Percentiles rank a stretch among this genome's conserved stretches.
Evolutionary conservation across 1,284 basidiomycete genomes (phyloP).

Genomic region (Moesziomyces antarcticus): DNA sequence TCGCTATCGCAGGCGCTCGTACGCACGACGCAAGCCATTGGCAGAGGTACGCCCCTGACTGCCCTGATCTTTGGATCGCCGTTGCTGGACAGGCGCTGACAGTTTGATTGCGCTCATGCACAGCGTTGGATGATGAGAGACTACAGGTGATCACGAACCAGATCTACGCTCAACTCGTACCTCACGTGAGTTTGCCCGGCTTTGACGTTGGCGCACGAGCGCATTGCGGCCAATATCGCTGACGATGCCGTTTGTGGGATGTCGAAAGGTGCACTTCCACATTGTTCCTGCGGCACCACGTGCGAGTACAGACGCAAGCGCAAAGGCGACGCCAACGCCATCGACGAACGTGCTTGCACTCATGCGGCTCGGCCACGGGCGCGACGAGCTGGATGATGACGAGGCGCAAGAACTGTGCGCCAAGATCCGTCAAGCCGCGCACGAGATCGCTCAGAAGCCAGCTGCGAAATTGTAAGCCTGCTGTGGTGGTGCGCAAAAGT

Average conservation of each 20-base stretch:
- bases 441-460: slow-evolving; percentile 2
- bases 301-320: slow-evolving; percentile 21
- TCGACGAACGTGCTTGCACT: slow-evolving; percentile 27
- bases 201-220: background rate
- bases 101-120: background rate
- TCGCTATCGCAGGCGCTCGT: slow-evolving; percentile 39
- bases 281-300: slow-evolving; percentile 78
- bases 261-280: slow-evolving; percentile 80
- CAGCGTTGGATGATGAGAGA: slow-evolving; percentile 54
- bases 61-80: background rate
- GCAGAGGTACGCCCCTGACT: slow-evolving; percentile 29
- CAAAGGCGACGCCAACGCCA: slow-evolving; percentile 4
- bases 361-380: slow-evolving; percentile 49
- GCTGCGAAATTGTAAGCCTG: slow-evolving; percentile 26
- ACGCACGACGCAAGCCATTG: slow-evolving; percentile 36
- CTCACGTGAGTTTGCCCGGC: slow-evolving; percentile 73
- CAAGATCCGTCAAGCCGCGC: slow-evolving; percentile 28
- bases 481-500: background rate
- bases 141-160: slow-evolving; percentile 70
- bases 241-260: background rate
- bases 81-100: too few relatives aligned
- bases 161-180: slow-evolving; percentile 82
- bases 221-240: background rate
- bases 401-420: slow-evolving; percentile 36
- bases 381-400: slow-evolving; percentile 56